Evolutionary conservation across 192 early-diverging fungal species (phyloP).

Genomic region (Cladochytrium replicatum): DNA sequence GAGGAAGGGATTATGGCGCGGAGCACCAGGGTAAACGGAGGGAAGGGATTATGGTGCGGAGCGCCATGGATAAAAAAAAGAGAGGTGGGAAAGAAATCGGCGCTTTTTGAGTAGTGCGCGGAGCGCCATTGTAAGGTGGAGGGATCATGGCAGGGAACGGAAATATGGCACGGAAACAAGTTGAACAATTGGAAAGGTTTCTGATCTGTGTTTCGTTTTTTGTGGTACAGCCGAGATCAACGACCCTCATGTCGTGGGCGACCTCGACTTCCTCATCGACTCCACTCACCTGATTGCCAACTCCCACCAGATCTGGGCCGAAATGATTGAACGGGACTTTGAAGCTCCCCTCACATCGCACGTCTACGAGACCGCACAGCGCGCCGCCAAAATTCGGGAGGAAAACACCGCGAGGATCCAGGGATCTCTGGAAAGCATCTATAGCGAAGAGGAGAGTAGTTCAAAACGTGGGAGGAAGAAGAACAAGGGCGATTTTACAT

Average conservation of each 20-base stretch:
- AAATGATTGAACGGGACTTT: conserved; percentile 32
- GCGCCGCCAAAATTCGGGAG: conserved; percentile 6
- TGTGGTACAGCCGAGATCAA: conserved; percentile 27
- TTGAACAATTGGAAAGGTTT: too few species aligned
- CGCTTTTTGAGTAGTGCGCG: too few species aligned
- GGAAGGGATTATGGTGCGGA: too few species aligned
- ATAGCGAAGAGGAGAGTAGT: conserved; percentile 34
- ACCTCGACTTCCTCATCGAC: conserved; percentile 48
- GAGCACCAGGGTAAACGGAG: too few species aligned
- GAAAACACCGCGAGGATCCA: conserved; percentile 32
- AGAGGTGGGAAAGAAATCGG: too few species aligned
- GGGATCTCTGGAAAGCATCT: conserved; percentile 26
- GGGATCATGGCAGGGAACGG: too few species aligned
- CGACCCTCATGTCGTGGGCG: conserved; percentile 23
- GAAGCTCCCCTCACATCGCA: conserved; percentile 30
- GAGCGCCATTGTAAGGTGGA: too few species aligned
- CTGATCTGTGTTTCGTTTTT: too few species aligned
- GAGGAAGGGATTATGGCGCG: too few species aligned
- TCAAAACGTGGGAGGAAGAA: conserved; percentile 42
- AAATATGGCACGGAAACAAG: too few species aligned
- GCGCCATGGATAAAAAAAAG: too few species aligned
- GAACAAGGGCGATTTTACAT: conserved; percentile 32
- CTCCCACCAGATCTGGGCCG: conserved; percentile 38
- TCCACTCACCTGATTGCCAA: conserved; percentile 40
- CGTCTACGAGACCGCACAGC: conserved; percentile 10